These are phyloP conservation scores for Apiotrichum sp. DNA, from an alignment of 1,284 basidiomycete genomes.

Conservation along the genomic window DNA sequence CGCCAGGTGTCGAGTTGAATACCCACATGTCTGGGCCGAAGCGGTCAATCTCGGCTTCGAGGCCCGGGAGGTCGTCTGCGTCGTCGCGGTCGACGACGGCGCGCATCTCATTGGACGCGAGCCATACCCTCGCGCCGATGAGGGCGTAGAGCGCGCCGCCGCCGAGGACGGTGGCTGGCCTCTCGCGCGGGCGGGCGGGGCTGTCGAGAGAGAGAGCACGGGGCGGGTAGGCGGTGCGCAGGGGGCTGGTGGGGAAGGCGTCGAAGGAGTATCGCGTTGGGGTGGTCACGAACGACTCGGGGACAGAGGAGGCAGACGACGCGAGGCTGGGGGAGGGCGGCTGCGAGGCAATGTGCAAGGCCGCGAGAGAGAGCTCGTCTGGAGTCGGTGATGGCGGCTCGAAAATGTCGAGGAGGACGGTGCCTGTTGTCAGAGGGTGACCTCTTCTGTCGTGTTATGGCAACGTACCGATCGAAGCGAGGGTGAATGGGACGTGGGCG, in stretches of 20 bases:
- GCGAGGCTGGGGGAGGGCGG: background rate
- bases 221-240: background rate
- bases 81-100: conserved; percentile 25
- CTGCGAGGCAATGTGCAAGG: background rate
- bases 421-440: background rate
- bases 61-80: background rate
- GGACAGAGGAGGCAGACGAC: background rate
- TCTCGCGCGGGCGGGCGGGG: background rate
- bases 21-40: conserved; percentile 35
- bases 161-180: conserved; percentile 42
- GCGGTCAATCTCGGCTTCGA: background rate
- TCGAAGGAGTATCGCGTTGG: background rate
- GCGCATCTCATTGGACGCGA: conserved; percentile 19
- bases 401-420: conserved; percentile 6
- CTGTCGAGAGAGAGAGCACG: background rate
- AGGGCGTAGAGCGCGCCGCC: conserved; percentile 39
- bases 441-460: background rate
- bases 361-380: background rate
- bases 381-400: background rate
- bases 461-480: conserved; percentile 3
- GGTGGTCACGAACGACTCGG: background rate
- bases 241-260: background rate
- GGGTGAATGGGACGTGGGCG: too few relatives aligned
- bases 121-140: conserved; percentile 35
- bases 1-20: conserved; percentile 22